phyloP scores from a whole-genome alignment of 2,329 filamentous ascomycete species.

The Phialophora expanda region DNA sequence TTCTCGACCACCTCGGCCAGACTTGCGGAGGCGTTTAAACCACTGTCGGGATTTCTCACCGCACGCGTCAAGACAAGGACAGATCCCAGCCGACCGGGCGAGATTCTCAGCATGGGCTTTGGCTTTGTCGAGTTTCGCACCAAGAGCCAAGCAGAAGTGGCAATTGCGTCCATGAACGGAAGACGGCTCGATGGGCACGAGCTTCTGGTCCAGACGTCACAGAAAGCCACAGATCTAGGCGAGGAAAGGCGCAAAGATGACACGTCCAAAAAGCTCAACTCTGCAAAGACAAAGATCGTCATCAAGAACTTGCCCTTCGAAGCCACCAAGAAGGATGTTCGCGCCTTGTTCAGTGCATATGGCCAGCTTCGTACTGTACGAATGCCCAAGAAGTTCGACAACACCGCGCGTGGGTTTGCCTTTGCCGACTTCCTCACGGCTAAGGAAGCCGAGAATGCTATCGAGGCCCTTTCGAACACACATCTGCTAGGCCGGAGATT shows the following conservation, averaged over 20 bases:
- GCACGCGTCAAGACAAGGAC: conserved; percentile 91
- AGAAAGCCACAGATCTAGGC: conserved; percentile 84
- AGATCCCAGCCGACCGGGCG: conserved; percentile 86
- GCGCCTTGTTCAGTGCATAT: conserved; percentile 83
- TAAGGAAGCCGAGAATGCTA: conserved; percentile 86
- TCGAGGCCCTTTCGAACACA: conserved; percentile 88
- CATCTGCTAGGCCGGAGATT: conserved; percentile 89
- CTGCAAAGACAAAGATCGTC: conserved; percentile 85
- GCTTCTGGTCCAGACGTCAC: conserved; percentile 81
- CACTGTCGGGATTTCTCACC: conserved; percentile 85
- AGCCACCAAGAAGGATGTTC: conserved; percentile 88
- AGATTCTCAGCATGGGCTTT: conserved; percentile 94
- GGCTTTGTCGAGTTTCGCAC: conserved; percentile 89
- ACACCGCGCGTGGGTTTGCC: conserved; percentile 85
- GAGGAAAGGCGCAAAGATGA: conserved; percentile 85
- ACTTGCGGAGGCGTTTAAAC: conserved; percentile 76
- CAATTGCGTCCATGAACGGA: conserved; percentile 84
- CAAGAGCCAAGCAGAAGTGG: conserved; percentile 77
- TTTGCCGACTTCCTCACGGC: conserved; percentile 95
- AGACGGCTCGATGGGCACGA: conserved; percentile 85
- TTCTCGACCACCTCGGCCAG: conserved; percentile 82
- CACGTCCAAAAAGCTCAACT: conserved; percentile 76
- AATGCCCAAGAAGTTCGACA: conserved; percentile 93
- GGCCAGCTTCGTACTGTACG: conserved; percentile 91
- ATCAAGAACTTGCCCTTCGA: conserved; percentile 99